Evolutionary conservation across 2,329 filamentous ascomycete genomes (phyloP).

Genomic region (Fusarium sp.): DNA sequence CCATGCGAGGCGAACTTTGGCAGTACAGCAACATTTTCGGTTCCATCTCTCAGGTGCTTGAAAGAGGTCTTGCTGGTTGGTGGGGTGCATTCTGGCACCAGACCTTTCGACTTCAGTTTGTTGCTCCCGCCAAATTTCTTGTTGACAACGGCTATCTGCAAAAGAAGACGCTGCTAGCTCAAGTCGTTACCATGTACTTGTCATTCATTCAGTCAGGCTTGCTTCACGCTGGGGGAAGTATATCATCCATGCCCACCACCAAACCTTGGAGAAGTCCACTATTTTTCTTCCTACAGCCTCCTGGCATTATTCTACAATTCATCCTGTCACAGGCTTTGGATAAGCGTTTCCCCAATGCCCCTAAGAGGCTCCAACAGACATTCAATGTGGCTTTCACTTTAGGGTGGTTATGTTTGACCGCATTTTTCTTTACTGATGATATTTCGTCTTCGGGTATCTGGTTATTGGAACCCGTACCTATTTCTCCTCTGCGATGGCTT

Average conservation of each 20-base stretch:
- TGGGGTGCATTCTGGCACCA: constrained; percentile 96
- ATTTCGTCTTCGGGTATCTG: constrained; percentile 80
- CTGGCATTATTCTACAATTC: constrained; percentile 74
- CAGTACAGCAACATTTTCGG: constrained; percentile 69
- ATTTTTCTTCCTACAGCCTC: constrained; percentile 80
- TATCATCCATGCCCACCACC: constrained; percentile 70
- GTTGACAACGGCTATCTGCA: constrained; percentile 56
- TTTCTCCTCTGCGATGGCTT: constrained; percentile 76
- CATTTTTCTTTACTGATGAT: constrained; percentile 78
- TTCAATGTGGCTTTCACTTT: constrained; percentile 74
- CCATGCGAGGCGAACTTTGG: constrained; percentile 65
- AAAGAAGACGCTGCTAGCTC: constrained; percentile 47
- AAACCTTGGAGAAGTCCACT: constrained; percentile 66
- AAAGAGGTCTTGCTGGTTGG: constrained; percentile 81
- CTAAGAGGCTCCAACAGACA: constrained; percentile 61
- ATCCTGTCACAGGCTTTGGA: constrained; percentile 53
- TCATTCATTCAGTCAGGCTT: constrained; percentile 74
- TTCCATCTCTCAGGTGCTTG: constrained; percentile 66
- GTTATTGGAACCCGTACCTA: constrained; percentile 84
- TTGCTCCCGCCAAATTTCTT: constrained; percentile 68
- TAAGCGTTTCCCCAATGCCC: constrained; percentile 56
- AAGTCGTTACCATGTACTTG: constrained; percentile 51
- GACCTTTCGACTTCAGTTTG: constrained; percentile 81
- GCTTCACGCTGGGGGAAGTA: constrained; percentile 79
- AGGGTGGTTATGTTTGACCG: constrained; percentile 77